phyloP scores from a whole-genome alignment of 1,139 yeast species.

The Candida sojae region DNA sequence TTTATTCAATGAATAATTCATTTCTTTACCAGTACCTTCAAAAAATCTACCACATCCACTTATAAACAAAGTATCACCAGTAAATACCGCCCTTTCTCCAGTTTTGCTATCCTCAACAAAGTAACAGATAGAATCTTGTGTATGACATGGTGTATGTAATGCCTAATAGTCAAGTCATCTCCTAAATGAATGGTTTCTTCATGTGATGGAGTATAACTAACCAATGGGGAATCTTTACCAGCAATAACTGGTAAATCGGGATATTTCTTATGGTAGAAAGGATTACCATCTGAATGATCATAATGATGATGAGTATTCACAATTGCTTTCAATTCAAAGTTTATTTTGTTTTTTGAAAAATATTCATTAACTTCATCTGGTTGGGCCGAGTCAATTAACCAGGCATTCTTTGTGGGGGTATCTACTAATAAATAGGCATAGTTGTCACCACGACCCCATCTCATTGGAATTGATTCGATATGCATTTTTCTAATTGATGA shows the following conservation, averaged over 20 bases:
- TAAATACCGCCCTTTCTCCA: slow-evolving; percentile 73
- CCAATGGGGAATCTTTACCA: slow-evolving; percentile 77
- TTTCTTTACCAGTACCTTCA: slow-evolving; percentile 83
- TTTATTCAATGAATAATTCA: slow-evolving; percentile 68
- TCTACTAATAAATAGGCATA: slow-evolving; percentile 82
- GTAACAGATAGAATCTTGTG: slow-evolving; percentile 93
- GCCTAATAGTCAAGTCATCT: slow-evolving; percentile 68
- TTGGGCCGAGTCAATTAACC: slow-evolving; percentile 93
- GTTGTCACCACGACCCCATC: slow-evolving; percentile 94
- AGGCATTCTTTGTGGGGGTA: slow-evolving; percentile 63
- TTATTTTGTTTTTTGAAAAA: slow-evolving; percentile 24
- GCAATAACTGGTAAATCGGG: slow-evolving; percentile 76
- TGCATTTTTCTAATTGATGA: slow-evolving; percentile 61
- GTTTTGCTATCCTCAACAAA: slow-evolving; percentile 64
- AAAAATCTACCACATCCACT: slow-evolving; percentile 97
- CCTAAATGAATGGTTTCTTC: slow-evolving; percentile 67
- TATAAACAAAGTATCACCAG: slow-evolving; percentile 92
- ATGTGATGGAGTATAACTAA: slow-evolving; percentile 67
- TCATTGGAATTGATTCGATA: slow-evolving; percentile 79
- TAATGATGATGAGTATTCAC: slow-evolving; percentile 95
- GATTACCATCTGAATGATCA: slow-evolving; percentile 93
- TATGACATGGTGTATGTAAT: slow-evolving; percentile 95
- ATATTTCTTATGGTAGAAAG: slow-evolving; percentile 38
- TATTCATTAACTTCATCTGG: slow-evolving; percentile 54
- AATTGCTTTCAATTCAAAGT: slow-evolving; percentile 61